These are phyloP conservation scores for Tinospora cordifolia DNA, from an alignment of 164 flowering plant genomes.

Conservation along the genomic window DNA sequence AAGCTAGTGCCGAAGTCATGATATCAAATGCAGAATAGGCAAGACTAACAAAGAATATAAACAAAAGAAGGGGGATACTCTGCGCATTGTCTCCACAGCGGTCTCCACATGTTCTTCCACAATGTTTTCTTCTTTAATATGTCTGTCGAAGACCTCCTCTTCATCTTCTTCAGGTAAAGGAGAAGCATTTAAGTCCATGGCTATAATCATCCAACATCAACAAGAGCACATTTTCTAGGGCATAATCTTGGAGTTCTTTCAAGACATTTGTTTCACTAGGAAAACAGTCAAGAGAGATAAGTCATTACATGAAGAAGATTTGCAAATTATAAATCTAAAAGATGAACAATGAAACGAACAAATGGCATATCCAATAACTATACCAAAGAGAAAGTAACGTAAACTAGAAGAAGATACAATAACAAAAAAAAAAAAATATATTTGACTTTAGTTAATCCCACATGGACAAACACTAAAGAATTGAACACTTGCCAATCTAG, in stretches of 20 bases:
- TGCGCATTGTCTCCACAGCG: conserved; percentile 56
- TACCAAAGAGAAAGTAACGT: background rate
- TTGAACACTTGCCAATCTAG: too few species aligned
- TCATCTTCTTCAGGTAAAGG: conserved; percentile 91
- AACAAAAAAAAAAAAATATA: too few species aligned
- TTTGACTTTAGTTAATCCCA: too few species aligned
- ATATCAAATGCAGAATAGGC: background rate
- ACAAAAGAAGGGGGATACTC: conserved; percentile 39
- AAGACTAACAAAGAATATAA: background rate
- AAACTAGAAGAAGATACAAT: too few species aligned
- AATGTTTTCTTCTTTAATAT: conserved; percentile 33
- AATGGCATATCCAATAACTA: background rate
- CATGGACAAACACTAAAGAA: too few species aligned
- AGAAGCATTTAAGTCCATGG: conserved; percentile 90
- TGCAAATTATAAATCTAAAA: background rate
- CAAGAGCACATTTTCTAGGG: conserved; percentile 17
- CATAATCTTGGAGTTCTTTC: background rate
- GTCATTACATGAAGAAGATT: background rate
- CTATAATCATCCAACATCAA: conserved; percentile 40
- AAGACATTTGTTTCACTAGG: background rate
- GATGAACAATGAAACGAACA: background rate
- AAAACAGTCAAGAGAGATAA: background rate
- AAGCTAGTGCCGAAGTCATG: background rate
- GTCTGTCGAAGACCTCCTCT: conserved; percentile 42
- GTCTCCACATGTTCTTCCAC: conserved; percentile 45